Evolutionary conservation across 257 asterid genomes (phyloP).

Genomic region (Cruciata laevipes): DNA sequence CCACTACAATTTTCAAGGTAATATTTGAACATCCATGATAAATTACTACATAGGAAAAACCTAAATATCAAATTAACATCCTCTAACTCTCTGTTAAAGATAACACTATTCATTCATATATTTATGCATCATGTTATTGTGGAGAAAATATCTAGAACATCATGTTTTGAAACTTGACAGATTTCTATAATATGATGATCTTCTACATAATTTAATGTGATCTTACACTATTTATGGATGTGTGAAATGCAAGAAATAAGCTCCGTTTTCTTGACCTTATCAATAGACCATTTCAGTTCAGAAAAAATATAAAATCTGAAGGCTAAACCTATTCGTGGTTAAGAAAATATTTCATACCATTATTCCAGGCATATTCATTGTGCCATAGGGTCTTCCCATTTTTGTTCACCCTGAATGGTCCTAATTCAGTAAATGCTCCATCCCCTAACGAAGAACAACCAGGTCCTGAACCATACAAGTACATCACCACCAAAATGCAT

Average conservation of each 20-base stretch:
- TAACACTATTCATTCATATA: too few relatives aligned
- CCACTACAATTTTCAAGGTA: constrained; percentile 8
- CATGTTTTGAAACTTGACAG: too few relatives aligned
- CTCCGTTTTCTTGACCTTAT: too few relatives aligned
- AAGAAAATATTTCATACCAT: background rate
- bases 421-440: constrained; percentile 20
- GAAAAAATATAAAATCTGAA: too few relatives aligned
- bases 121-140: too few relatives aligned
- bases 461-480: constrained; percentile 37
- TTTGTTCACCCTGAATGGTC: constrained; percentile 20
- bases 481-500: background rate
- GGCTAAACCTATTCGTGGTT: too few relatives aligned
- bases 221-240: too few relatives aligned
- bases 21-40: background rate
- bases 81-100: background rate
- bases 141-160: too few relatives aligned
- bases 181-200: background rate
- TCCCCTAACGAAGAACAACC: constrained; percentile 23
- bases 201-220: background rate
- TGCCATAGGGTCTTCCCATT: constrained; percentile 7
- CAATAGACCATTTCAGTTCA: too few relatives aligned
- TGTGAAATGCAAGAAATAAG: too few relatives aligned
- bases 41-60: background rate
- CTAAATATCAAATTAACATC: background rate
- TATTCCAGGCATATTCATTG: constrained; percentile 21